These are phyloP conservation scores for Solanum peruvianum DNA, from an alignment of 257 asterid species.

Conservation along the genomic window DNA sequence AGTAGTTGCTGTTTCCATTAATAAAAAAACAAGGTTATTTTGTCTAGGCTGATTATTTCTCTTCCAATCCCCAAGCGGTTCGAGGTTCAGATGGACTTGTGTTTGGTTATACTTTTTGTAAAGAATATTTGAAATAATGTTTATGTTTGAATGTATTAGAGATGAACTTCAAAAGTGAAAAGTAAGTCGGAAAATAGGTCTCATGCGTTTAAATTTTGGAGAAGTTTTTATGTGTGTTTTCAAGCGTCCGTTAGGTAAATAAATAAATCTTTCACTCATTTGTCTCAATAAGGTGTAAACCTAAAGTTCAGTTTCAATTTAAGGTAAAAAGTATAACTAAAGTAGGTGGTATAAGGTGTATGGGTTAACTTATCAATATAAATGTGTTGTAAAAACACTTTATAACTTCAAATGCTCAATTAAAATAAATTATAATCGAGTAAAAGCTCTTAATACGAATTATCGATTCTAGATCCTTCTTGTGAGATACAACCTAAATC, in stretches of 20 bases:
- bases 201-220: neutral
- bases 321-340: neutral
- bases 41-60: neutral
- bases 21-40: neutral
- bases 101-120: neutral
- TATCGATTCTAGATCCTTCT: fast-evolving
- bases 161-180: neutral
- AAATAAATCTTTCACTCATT: neutral
- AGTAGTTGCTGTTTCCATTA: neutral
- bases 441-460: neutral
- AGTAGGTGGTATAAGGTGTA: neutral
- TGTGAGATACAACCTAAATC: no score
- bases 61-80: neutral
- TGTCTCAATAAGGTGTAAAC: neutral
- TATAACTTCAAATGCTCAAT: neutral
- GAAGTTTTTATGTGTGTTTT: neutral
- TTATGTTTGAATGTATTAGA: neutral
- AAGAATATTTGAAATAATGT: neutral
- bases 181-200: neutral
- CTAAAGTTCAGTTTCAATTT: neutral
- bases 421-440: no score
- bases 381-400: neutral
- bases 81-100: neutral
- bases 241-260: fast-evolving
- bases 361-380: neutral